Percentiles rank a stretch among this genome's conserved stretches.
These are phyloP conservation scores for Ogataea ganodermae DNA, from an alignment of 805 yeast species.

Conservation along the genomic window DNA sequence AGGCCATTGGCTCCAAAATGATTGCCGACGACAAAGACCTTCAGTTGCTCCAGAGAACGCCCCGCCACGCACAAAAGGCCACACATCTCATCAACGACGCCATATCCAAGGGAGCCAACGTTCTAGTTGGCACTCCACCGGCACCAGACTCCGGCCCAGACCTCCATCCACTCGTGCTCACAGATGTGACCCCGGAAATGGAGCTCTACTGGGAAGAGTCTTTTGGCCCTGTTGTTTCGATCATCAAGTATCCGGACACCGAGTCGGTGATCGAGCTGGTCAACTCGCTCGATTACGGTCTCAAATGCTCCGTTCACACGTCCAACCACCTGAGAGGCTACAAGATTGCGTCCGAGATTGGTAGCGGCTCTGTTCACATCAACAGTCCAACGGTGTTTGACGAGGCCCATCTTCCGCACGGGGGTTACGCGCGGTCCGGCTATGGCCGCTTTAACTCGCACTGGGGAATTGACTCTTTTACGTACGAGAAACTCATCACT, in stretches of 20 bases:
- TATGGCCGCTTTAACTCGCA: conserved; percentile 44
- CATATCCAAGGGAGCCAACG: conserved; percentile 39
- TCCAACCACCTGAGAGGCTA: conserved; percentile 37
- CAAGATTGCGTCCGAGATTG: conserved; percentile 37
- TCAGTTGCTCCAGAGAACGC: conserved; percentile 35
- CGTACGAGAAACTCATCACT: conserved; percentile 40
- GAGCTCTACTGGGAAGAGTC: conserved; percentile 36
- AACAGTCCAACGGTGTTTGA: conserved; percentile 27
- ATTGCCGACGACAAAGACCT: conserved; percentile 18
- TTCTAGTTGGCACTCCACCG: conserved; percentile 24
- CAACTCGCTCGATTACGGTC: conserved; percentile 38
- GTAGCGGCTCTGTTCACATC: conserved; percentile 37
- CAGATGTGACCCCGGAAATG: conserved; percentile 36
- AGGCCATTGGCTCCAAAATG: conserved; percentile 13
- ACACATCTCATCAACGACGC: conserved; percentile 39
- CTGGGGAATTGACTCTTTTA: conserved; percentile 49
- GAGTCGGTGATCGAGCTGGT: conserved; percentile 26
- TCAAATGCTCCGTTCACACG: conserved; percentile 47
- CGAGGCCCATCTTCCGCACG: conserved; percentile 42
- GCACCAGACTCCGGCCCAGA: background rate
- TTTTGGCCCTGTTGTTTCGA: conserved; percentile 46
- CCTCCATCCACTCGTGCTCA: conserved; percentile 37
- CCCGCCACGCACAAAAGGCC: conserved; percentile 27
- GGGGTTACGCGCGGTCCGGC: conserved; percentile 47
- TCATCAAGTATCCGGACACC: conserved; percentile 31